phyloP scores from a whole-genome alignment of 768 basidiomycete genomes.

The Russula emetica region DNA sequence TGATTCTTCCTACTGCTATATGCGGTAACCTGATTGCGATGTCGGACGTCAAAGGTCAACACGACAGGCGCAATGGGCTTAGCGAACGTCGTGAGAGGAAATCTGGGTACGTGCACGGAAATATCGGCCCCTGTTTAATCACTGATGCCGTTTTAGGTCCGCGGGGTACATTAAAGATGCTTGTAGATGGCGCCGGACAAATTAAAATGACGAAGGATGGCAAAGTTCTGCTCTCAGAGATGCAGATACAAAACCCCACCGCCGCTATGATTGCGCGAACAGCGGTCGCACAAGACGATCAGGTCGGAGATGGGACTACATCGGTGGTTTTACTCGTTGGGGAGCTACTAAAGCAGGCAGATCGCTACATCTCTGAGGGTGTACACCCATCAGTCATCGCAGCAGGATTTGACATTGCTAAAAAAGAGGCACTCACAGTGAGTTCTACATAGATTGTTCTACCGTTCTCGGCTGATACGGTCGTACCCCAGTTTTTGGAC shows the following conservation, averaged over 20 bases:
- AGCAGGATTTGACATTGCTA: constrained; percentile 94
- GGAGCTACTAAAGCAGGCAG: constrained; percentile 93
- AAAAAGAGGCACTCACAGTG: constrained; percentile 88
- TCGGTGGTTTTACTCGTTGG: constrained; percentile 95
- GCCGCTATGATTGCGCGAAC: constrained; percentile 99
- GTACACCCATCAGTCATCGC: constrained; percentile 96
- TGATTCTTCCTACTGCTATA: constrained; percentile 22
- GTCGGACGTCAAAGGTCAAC: constrained; percentile 57
- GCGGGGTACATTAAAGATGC: constrained; percentile 97
- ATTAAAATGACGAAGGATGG: constrained; percentile 99
- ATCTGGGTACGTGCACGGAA: constrained; percentile 63
- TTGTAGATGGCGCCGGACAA: constrained; percentile 95
- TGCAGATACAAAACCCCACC: constrained; percentile 99
- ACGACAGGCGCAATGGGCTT: constrained; percentile 95
- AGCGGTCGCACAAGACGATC: constrained; percentile 97
- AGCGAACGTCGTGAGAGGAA: constrained; percentile 94
- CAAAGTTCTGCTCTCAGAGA: constrained; percentile 96
- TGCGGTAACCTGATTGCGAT: constrained; percentile 28
- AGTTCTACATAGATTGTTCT: constrained; percentile 35
- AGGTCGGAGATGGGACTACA: constrained; percentile 98
- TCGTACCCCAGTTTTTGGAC: constrained; percentile 74
- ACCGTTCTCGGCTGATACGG: constrained; percentile 29
- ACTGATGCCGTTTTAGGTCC: constrained; percentile 56
- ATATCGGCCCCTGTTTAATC: constrained; percentile 6
- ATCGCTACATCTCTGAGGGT: constrained; percentile 96